phyloP scores from a whole-genome alignment of 2,329 filamentous ascomycete species.

The Aspergillus flavus region DNA sequence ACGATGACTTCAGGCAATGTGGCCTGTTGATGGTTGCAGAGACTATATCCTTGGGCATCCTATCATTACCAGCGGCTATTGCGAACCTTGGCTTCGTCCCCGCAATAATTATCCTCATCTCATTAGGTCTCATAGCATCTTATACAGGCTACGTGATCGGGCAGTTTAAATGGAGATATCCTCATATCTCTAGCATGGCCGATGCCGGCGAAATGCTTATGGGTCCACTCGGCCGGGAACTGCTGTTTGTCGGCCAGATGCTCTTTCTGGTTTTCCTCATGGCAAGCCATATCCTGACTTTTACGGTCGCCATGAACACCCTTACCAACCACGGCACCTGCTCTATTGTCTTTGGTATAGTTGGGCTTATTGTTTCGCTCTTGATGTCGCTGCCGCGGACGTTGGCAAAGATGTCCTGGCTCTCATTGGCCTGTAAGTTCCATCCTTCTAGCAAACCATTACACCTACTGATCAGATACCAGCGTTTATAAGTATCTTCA shows the following conservation, averaged over 20 bases:
- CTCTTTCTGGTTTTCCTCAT: slow-evolving; percentile 68
- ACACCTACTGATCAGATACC: background rate
- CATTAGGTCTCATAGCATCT: slow-evolving; percentile 56
- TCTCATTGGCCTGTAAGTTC: slow-evolving; percentile 55
- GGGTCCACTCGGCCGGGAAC: slow-evolving; percentile 61
- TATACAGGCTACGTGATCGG: slow-evolving; percentile 62
- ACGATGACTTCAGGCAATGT: slow-evolving; percentile 35
- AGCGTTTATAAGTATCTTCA: slow-evolving; percentile 62
- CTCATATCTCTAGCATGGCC: slow-evolving; percentile 65
- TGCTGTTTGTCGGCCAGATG: slow-evolving; percentile 62
- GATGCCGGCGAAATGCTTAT: slow-evolving; percentile 66
- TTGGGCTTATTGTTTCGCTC: slow-evolving; percentile 60
- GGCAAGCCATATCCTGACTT: slow-evolving; percentile 68
- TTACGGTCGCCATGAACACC: slow-evolving; percentile 66
- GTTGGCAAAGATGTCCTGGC: slow-evolving; percentile 59
- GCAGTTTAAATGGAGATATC: slow-evolving; percentile 57
- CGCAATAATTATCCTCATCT: slow-evolving; percentile 51
- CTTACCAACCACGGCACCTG: slow-evolving; percentile 62
- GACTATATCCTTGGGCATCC: slow-evolving; percentile 58
- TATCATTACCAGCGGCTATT: slow-evolving; percentile 56
- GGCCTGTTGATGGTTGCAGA: slow-evolving; percentile 57
- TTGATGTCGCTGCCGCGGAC: slow-evolving; percentile 62
- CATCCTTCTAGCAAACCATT: accelerated
- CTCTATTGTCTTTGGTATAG: slow-evolving; percentile 61
- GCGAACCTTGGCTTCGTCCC: slow-evolving; percentile 55